Base-by-base conservation (phyloP, 306 rosid genomes). In the Mucuna pruriens region DNA sequence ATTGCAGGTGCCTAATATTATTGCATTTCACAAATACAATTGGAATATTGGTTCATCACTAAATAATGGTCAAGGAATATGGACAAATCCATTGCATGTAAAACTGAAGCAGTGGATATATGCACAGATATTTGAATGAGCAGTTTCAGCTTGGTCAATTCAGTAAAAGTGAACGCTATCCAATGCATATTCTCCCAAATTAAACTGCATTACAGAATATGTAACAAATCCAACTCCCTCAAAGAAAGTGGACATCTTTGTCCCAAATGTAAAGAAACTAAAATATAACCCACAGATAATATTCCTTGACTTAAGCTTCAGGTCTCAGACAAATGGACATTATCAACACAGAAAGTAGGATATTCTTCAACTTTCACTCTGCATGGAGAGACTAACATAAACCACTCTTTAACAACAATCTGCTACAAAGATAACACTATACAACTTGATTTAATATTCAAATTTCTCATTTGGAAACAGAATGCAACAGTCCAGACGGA, bases 181-280 rank as follows among this genome's bases (percentile, higher is more conserved):
- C 23, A 4, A 16, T 33, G 68, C 74, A 17, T 12, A 20, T 19
- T 17, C 52, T 76, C 57, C 80, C 45, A 17, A 42, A 7, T 12
- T 45, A 63, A 76, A 36, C n/a, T 36, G 42, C 29, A 65, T 17
- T 20, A 16, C 2, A 38, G 44, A 38, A 23, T 65, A 34, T 20
- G 17, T 19, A 66, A 23, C 82, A 22, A 29, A 31, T 34, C 26
- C 52, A 42, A 31, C 55, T 25, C 55, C 63, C 29, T 45, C 42
- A 75, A 33, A 72, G 44, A 61, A 45, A 45, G 16, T 6, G 22
- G 44, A 45, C 63, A 63, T 63, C 31, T 77, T 34, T 64, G 74
- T 48, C 40, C 25, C 23, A 42, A n/a, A 79, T 29, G 17, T n/a
- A 12, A 17, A 58, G 71, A 42, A 54, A 67, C n/a, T 57, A 57